Percentiles rank a stretch among this genome's conserved stretches.
phyloP scores from a whole-genome alignment of 805 yeast species.

The Pichia ethanolica region DNA sequence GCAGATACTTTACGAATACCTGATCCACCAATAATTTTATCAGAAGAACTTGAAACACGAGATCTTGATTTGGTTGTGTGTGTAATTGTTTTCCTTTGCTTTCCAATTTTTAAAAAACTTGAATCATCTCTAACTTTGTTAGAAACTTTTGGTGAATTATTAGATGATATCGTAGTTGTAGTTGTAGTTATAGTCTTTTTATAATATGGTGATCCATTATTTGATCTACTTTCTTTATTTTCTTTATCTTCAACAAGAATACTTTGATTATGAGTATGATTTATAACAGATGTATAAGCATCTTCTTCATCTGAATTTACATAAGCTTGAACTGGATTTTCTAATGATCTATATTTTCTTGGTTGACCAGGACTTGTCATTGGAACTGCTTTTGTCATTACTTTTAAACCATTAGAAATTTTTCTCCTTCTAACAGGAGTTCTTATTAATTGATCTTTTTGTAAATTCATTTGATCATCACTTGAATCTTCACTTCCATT shows the following conservation, averaged over 20 bases:
- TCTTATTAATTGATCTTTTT: slow-evolving; percentile 36
- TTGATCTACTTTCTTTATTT: slow-evolving; percentile 8
- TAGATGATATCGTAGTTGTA: slow-evolving; percentile 33
- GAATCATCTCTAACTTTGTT: slow-evolving; percentile 15
- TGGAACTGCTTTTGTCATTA: slow-evolving; percentile 68
- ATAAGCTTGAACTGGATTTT: slow-evolving; percentile 25
- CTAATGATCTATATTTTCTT: slow-evolving; percentile 49
- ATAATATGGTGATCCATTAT: slow-evolving; percentile 31
- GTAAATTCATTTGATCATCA: slow-evolving; percentile 21
- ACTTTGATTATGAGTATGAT: slow-evolving; percentile 10
- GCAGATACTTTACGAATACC: slow-evolving; percentile 32
- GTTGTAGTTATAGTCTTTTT: slow-evolving; percentile 45
- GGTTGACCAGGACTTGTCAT: slow-evolving; percentile 96
- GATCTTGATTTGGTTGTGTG: slow-evolving; percentile 15
- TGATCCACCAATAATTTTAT: slow-evolving; percentile 27
- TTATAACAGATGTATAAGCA: slow-evolving; percentile 16
- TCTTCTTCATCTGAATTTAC: slow-evolving; percentile 31
- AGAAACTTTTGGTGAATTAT: slow-evolving; percentile 20
- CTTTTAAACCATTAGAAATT: slow-evolving; percentile 58
- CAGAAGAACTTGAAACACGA: slow-evolving; percentile 23
- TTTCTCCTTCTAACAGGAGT: slow-evolving; percentile 72
- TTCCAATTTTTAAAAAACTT: slow-evolving; percentile 13
- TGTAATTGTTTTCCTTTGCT: slow-evolving; percentile 23
- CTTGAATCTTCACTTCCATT: slow-evolving; percentile 16
- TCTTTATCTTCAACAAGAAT: slow-evolving; percentile 11